These are phyloP conservation scores for Plasmodium falciparum DNA, from an alignment of 169 alveolate genomes.

Conservation along the genomic window DNA sequence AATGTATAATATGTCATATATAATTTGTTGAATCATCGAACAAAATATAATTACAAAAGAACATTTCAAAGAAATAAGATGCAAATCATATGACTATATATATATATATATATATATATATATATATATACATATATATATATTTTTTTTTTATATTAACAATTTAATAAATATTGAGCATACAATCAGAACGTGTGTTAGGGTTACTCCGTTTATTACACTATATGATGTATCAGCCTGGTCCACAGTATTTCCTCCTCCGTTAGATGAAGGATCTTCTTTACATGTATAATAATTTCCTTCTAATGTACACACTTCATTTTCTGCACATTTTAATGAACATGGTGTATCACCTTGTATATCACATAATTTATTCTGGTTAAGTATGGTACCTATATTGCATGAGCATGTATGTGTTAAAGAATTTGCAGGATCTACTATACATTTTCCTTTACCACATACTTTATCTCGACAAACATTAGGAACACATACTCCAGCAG, in stretches of 20 bases:
- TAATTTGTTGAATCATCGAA: too few relatives aligned
- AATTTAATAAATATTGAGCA: background rate
- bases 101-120: background rate
- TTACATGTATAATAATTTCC: conserved; percentile 15
- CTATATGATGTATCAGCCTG: conserved; percentile 2
- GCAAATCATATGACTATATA: background rate
- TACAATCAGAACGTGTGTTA: conserved; percentile 17
- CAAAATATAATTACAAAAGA: too few relatives aligned
- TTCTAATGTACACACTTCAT: conserved; percentile 10
- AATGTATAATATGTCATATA: too few relatives aligned
- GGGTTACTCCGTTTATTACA: conserved; percentile 12
- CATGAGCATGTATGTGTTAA: conserved; percentile 12
- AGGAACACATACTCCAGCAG: conserved; percentile 6
- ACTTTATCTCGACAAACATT: background rate
- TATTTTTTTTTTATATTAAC: background rate
- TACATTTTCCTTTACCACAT: conserved; percentile 46
- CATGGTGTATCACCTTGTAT: conserved; percentile 40
- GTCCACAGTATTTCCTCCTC: conserved; percentile 1
- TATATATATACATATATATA: background rate
- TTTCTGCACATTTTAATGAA: conserved; percentile 22
- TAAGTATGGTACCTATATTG: conserved; percentile 13
- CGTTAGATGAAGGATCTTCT: conserved; percentile 1
- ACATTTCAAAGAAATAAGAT: too few relatives aligned
- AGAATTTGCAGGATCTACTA: background rate
- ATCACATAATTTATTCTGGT: conserved; percentile 10